Percentiles rank a stretch among this genome's conserved stretches.
Conservation (phyloP, 1,139 yeast species). For the Wickerhamiella pararugosa region DNA sequence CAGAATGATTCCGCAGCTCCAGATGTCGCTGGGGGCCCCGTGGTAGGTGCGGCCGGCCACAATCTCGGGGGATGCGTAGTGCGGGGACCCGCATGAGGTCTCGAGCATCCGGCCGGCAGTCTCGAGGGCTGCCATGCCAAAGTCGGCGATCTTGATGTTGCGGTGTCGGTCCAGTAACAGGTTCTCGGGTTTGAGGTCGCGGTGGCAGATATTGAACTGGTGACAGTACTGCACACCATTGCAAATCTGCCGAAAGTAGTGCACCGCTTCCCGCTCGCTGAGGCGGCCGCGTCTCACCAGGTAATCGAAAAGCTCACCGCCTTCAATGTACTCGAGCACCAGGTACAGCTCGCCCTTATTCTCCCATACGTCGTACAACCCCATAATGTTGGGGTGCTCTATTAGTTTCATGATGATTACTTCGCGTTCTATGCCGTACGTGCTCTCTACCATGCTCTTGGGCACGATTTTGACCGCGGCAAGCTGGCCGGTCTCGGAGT, state of each 20-base stretch:
- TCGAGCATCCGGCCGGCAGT: slow-evolving; percentile 71
- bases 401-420: slow-evolving; percentile 83
- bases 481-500: slow-evolving; percentile 64
- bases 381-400: slow-evolving; percentile 87
- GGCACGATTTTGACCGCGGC: slow-evolving; percentile 98
- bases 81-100: slow-evolving; percentile 97
- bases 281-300: slow-evolving; percentile 76
- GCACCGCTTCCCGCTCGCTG: slow-evolving; percentile 79
- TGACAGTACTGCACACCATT: slow-evolving; percentile 89
- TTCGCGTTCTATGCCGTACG: slow-evolving; percentile 93
- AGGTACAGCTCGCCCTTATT: slow-evolving; percentile 83
- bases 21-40: slow-evolving; percentile 93
- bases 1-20: slow-evolving; percentile 96
- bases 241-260: slow-evolving; percentile 82
- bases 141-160: slow-evolving; percentile 92
- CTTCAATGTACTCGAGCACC: slow-evolving; percentile 90
- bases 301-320: slow-evolving; percentile 91
- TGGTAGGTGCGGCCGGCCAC: slow-evolving; percentile 90
- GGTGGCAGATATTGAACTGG: slow-evolving; percentile 76
- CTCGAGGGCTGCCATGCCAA: slow-evolving; percentile 99
- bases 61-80: slow-evolving; percentile 95
- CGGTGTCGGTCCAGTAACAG: slow-evolving; percentile 70
- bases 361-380: slow-evolving; percentile 98
- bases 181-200: slow-evolving; percentile 94
- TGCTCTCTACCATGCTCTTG: slow-evolving; percentile 54